These are phyloP conservation scores for Acidomyces sp. DNA, from an alignment of 495 filamentous ascomycete species.

Conservation along the genomic window DNA sequence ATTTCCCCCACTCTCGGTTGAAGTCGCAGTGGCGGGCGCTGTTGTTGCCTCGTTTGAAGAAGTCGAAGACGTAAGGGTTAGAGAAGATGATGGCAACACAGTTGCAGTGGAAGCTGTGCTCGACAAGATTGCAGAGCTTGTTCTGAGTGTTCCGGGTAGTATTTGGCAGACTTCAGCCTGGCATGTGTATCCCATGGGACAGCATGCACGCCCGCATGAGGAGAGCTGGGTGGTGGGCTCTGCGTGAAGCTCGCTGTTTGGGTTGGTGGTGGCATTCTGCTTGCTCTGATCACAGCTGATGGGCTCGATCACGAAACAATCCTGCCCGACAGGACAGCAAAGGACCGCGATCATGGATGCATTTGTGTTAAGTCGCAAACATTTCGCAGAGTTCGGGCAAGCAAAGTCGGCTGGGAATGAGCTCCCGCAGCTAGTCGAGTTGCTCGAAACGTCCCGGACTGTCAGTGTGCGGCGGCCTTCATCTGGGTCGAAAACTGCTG, in stretches of 20 bases:
- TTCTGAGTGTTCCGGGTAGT: conserved; percentile 25
- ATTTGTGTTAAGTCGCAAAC: conserved; percentile 46
- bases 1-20: background rate
- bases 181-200: conserved; percentile 70
- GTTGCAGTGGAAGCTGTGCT: background rate
- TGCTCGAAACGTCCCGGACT: conserved; percentile 22
- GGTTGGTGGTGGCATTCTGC: conserved; percentile 50
- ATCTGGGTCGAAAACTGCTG: conserved; percentile 3
- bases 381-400: conserved; percentile 50
- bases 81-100: background rate
- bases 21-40: conserved; percentile 7
- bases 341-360: conserved; percentile 46
- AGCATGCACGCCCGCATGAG: conserved; percentile 39
- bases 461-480: conserved; percentile 6
- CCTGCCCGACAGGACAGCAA: conserved; percentile 56
- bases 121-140: background rate
- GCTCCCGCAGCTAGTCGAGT: conserved; percentile 32
- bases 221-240: conserved; percentile 18
- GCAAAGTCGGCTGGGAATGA: conserved; percentile 59
- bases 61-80: background rate
- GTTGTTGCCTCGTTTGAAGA: background rate
- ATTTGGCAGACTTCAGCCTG: conserved; percentile 30
- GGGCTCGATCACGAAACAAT: conserved; percentile 53
- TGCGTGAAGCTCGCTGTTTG: conserved; percentile 48
- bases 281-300: conserved; percentile 56